A percentile compares a stretch with the other conserved stretches of the same genome.
These are phyloP conservation scores for Comarum palustre DNA, from an alignment of 306 rosid species.

Conservation along the genomic window DNA sequence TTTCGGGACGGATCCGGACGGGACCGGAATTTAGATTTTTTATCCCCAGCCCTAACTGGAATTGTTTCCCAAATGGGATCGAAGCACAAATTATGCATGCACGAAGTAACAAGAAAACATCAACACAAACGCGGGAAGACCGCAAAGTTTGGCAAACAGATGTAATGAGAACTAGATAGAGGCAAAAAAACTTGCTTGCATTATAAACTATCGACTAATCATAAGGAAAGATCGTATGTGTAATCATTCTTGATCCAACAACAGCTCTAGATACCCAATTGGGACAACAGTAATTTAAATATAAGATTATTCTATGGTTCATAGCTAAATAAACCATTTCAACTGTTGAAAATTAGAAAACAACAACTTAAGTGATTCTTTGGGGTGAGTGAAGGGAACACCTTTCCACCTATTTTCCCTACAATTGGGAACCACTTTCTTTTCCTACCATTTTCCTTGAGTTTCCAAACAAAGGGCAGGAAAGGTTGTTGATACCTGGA, in stretches of 20 bases:
- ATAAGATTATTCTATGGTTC: conserved; percentile 39
- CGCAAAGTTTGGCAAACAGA: neutral
- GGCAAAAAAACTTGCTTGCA: conserved; percentile 11
- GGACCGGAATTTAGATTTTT: too few relatives aligned
- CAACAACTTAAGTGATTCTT: too few relatives aligned
- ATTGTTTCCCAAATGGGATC: neutral
- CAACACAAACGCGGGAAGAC: neutral
- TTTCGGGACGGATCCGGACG: too few relatives aligned
- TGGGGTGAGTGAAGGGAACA: too few relatives aligned
- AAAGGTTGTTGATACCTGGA: too few relatives aligned
- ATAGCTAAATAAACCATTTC: conserved; percentile 31
- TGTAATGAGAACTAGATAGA: neutral
- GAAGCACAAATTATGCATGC: too few relatives aligned
- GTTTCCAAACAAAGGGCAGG: too few relatives aligned
- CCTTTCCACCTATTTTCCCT: too few relatives aligned
- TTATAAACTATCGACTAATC: conserved; percentile 13
- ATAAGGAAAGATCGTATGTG: conserved; percentile 15
- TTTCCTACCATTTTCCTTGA: too few relatives aligned
- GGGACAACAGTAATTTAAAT: conserved; percentile 38
- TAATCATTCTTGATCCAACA: conserved; percentile 27
- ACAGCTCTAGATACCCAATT: conserved; percentile 40
- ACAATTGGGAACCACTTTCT: too few relatives aligned
- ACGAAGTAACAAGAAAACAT: neutral
- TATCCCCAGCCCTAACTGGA: too few relatives aligned
- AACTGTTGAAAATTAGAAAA: too few relatives aligned